Conservation (phyloP, 1,284 basidiomycete genomes). For the Gomphus bonarii region DNA sequence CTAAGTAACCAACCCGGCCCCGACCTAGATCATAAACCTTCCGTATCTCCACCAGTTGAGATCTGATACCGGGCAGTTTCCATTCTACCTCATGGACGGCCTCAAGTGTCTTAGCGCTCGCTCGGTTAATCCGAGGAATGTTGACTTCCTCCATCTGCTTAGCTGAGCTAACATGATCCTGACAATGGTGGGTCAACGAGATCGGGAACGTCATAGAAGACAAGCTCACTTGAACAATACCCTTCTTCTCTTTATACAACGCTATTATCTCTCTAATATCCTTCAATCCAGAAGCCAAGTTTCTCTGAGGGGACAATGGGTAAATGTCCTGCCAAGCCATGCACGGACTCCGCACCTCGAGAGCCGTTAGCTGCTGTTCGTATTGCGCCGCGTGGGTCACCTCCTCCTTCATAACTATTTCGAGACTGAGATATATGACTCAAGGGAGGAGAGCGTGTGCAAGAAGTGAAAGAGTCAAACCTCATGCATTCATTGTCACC, state of each 20-base stretch:
- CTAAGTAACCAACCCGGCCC: not conserved
- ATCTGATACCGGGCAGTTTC: slow-evolving; percentile 6
- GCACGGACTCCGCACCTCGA: slow-evolving; percentile 1
- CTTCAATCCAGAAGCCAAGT: not conserved
- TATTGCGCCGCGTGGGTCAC: slow-evolving; percentile 7
- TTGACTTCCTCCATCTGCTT: not conserved
- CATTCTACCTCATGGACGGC: slow-evolving; percentile 7
- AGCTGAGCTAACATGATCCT: slow-evolving; percentile 4
- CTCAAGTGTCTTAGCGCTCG: not conserved
- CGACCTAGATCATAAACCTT: slow-evolving; percentile 9
- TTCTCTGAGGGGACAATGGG: not conserved
- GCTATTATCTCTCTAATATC: slow-evolving; percentile 1
- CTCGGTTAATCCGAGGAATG: not conserved
- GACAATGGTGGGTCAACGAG: not conserved
- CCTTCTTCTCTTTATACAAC: slow-evolving; percentile 6
- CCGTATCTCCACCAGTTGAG: slow-evolving; percentile 5
- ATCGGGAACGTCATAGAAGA: not conserved
- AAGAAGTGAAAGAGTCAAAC: not conserved
- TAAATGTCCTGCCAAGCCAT: not conserved
- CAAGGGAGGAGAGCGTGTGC: not conserved
- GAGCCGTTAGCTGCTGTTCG: slow-evolving; percentile 1
- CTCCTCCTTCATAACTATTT: slow-evolving; percentile 6
- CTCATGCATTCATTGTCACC: not conserved
- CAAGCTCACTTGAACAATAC: not conserved
- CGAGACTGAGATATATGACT: not conserved